Percentiles rank a stretch among this genome's conserved stretches.
Evolutionary conservation across 306 rosid genomes (phyloP).

Genomic region (Rosa rugosa): DNA sequence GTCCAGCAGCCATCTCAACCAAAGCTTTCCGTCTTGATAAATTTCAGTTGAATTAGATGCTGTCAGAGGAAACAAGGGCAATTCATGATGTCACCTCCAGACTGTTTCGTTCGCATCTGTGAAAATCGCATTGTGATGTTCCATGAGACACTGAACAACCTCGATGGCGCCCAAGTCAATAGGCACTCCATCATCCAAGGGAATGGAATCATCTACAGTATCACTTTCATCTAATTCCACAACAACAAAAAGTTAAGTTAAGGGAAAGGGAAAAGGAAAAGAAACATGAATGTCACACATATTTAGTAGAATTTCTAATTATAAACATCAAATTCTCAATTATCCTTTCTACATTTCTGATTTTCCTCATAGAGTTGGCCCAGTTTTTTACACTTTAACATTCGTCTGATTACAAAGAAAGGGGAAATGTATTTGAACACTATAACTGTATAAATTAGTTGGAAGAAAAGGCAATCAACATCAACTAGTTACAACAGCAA

Average conservation of each 20-base stretch:
- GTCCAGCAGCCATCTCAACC: not conserved
- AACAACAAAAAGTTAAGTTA: constrained; percentile 2
- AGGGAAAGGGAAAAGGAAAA: constrained; percentile 3
- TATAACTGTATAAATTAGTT: not conserved
- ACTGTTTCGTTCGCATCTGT: constrained; percentile 94
- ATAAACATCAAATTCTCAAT: not conserved
- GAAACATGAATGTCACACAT: not conserved
- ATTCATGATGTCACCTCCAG: constrained; percentile 62
- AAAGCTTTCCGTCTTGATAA: not conserved
- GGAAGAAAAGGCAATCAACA: not conserved
- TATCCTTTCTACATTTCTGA: not conserved
- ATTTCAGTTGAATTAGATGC: not conserved
- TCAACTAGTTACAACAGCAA: not conserved
- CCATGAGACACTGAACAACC: constrained; percentile 91
- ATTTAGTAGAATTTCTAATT: not conserved
- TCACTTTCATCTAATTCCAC: constrained; percentile 65
- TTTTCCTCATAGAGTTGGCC: not conserved
- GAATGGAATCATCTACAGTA: constrained; percentile 65
- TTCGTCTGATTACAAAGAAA: not conserved
- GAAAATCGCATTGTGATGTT: constrained; percentile 88
- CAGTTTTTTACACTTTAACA: not conserved
- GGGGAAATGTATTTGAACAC: not conserved
- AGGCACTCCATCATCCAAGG: constrained; percentile 84
- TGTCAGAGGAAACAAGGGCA: not conserved
- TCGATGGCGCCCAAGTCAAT: constrained; percentile 84